Evolutionary conservation across 225 moss, liverwort and hornwort species (phyloP).

Genomic region (Ulota crispa): DNA sequence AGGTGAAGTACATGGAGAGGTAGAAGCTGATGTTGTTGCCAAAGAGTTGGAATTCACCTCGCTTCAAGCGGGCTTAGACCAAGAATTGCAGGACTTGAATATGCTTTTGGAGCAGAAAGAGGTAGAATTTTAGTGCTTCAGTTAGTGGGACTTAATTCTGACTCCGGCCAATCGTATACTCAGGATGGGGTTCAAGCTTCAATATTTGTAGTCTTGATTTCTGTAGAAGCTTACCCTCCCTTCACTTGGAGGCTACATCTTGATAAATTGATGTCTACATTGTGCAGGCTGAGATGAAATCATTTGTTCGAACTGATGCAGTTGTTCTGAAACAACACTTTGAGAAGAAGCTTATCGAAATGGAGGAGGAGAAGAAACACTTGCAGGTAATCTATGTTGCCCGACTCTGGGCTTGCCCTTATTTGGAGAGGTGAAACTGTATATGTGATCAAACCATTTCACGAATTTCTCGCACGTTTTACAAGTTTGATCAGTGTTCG

Average conservation of each 20-base stretch:
- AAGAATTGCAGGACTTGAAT: conserved; percentile 81
- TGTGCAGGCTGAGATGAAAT: conserved; percentile 91
- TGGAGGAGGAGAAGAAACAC: conserved; percentile 85
- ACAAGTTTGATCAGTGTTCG: neutral
- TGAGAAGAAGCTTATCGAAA: conserved; percentile 77
- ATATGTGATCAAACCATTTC: neutral
- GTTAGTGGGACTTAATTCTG: neutral
- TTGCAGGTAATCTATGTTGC: conserved; percentile 57
- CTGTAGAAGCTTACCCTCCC: too few relatives aligned
- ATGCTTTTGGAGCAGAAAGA: conserved; percentile 84
- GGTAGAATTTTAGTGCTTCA: conserved; percentile 26
- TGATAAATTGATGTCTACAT: neutral
- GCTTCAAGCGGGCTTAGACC: conserved; percentile 74
- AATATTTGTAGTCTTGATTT: neutral
- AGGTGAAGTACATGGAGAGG: conserved; percentile 46
- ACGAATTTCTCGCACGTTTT: neutral
- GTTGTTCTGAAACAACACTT: conserved; percentile 84
- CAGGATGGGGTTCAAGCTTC: neutral
- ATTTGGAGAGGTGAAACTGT: fast-evolving
- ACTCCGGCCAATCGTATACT: neutral
- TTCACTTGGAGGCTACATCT: neutral
- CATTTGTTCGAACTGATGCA: conserved; percentile 63
- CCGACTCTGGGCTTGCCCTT: neutral
- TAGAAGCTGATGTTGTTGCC: conserved; percentile 71
- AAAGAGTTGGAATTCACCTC: conserved; percentile 83